Conservation (phyloP, 495 filamentous ascomycete species). For the Penicillium psychrofluorescens region DNA sequence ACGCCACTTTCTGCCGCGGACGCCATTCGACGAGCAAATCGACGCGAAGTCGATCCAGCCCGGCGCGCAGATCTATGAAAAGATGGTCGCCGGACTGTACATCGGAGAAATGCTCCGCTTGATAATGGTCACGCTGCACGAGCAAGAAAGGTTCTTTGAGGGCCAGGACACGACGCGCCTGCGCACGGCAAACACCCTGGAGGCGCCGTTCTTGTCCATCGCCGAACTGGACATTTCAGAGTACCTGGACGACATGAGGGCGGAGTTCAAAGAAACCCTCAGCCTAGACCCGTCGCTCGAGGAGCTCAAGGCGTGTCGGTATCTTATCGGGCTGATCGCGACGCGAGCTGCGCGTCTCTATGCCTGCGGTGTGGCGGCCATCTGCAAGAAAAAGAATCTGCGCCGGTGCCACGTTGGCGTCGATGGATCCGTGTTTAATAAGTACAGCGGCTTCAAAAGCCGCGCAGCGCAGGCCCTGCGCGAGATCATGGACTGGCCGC, state of each 20-base stretch:
- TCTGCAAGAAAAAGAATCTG: constrained; percentile 81
- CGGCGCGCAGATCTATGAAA: constrained; percentile 40
- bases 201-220: constrained; percentile 71
- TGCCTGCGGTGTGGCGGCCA: constrained; percentile 84
- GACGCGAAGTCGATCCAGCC: constrained; percentile 33
- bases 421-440: constrained; percentile 89
- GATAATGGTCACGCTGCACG: constrained; percentile 29
- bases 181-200: constrained; percentile 64
- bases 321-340: constrained; percentile 77
- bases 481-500: constrained; percentile 26
- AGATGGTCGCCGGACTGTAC: constrained; percentile 43
- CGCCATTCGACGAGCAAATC: constrained; percentile 27
- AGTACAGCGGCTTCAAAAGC: constrained; percentile 83
- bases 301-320: constrained; percentile 72
- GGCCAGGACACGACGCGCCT: constrained; percentile 47
- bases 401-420: constrained; percentile 80
- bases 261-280: constrained; percentile 64
- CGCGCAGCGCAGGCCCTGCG: constrained; percentile 73
- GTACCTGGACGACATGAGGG: constrained; percentile 65
- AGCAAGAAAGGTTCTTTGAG: constrained; percentile 22
- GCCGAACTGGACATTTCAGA: constrained; percentile 64
- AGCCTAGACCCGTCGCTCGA: constrained; percentile 53
- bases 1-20: constrained; percentile 63
- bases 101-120: constrained; percentile 40
- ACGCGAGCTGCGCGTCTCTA: constrained; percentile 85